phyloP scores from a whole-genome alignment of 306 rosid genomes.

The Quercus parvula region DNA sequence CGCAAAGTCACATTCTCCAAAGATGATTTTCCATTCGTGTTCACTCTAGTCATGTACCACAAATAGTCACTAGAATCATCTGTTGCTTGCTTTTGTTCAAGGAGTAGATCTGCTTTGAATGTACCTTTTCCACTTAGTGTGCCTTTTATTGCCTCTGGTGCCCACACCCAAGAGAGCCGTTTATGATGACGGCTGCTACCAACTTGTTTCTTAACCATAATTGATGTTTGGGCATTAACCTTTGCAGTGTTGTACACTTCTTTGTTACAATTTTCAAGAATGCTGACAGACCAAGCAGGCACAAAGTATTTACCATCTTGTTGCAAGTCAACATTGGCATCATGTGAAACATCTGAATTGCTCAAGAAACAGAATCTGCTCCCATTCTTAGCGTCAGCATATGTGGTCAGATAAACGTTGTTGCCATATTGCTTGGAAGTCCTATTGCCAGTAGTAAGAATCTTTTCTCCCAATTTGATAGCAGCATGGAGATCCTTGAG shows the following conservation, averaged over 20 bases:
- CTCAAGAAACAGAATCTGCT: slow-evolving; percentile 4
- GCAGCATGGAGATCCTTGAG: slow-evolving; percentile 24
- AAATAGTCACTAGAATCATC: slow-evolving; percentile 50
- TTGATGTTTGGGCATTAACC: slow-evolving; percentile 13
- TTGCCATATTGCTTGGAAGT: neutral
- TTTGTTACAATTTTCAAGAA: slow-evolving; percentile 20
- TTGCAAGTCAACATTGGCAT: slow-evolving; percentile 5
- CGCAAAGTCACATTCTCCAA: neutral
- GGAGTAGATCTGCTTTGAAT: neutral
- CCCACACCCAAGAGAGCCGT: slow-evolving; percentile 33
- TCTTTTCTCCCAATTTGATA: slow-evolving; percentile 8
- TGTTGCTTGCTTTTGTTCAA: slow-evolving; percentile 44
- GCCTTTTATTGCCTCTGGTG: slow-evolving; percentile 35
- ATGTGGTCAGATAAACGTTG: neutral
- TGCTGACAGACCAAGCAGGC: slow-evolving; percentile 15
- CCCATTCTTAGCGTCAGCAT: neutral
- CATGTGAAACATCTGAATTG: neutral
- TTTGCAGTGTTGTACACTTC: slow-evolving; percentile 23
- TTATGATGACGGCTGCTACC: too few species aligned
- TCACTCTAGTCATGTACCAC: slow-evolving; percentile 54
- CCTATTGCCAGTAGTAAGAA: neutral
- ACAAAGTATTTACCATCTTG: neutral
- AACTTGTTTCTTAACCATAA: too few species aligned
- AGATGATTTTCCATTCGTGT: too few species aligned
- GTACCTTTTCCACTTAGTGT: slow-evolving; percentile 26